Conservation (phyloP, 2,329 filamentous ascomycete genomes). For the Penicillium freii region DNA sequence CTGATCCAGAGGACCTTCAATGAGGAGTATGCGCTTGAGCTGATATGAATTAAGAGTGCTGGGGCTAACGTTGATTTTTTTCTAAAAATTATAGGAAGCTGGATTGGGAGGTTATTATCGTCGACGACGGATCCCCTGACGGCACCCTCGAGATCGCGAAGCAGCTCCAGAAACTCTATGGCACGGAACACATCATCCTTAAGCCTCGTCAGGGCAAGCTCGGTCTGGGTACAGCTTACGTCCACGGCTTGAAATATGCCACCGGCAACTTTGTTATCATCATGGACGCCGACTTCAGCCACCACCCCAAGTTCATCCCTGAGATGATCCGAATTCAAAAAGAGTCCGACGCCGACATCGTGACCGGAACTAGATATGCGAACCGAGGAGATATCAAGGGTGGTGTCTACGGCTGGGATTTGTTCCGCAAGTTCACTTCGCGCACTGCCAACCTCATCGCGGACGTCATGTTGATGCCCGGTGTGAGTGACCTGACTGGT, state of each 20-base stretch:
- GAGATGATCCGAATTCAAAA: conserved; percentile 84
- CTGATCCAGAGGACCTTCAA: conserved; percentile 89
- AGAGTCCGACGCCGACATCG: conserved; percentile 82
- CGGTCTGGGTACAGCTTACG: conserved; percentile 93
- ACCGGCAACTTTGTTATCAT: conserved; percentile 97
- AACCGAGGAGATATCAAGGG: conserved; percentile 61
- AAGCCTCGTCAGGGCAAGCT: conserved; percentile 91
- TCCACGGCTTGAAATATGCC: conserved; percentile 85
- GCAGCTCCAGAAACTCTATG: conserved; percentile 85
- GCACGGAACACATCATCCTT: conserved; percentile 70
- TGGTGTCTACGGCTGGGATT: conserved; percentile 94
- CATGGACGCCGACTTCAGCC: conserved; percentile 99
- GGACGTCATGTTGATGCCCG: conserved; percentile 87
- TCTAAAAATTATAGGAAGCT: conserved; percentile 63
- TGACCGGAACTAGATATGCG: conserved; percentile 93
- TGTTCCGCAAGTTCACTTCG: conserved; percentile 73
- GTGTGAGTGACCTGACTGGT: conserved; percentile 92
- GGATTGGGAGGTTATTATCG: conserved; percentile 95
- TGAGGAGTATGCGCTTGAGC: conserved; percentile 62
- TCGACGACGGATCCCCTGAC: conserved; percentile 97
- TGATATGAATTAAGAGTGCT: neutral
- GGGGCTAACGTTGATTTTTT: neutral
- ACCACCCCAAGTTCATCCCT: conserved; percentile 98
- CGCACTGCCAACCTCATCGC: conserved; percentile 90
- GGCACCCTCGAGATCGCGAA: conserved; percentile 87